phyloP scores from a whole-genome alignment of 2,329 filamentous ascomycete species.

The Sporothrix humicola region DNA sequence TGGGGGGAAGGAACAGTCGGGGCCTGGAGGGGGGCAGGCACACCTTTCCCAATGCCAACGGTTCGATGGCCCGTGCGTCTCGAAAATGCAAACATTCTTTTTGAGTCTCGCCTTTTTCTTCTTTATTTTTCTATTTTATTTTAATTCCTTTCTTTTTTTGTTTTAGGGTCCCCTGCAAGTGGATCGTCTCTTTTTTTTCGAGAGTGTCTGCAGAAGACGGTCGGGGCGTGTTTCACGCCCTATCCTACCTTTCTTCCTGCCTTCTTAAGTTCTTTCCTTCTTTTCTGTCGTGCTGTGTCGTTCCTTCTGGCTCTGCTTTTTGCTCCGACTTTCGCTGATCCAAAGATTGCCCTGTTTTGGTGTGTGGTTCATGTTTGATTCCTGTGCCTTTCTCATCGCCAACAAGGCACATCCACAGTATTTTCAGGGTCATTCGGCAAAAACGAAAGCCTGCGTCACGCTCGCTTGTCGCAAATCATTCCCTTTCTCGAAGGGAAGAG shows the following conservation, averaged over 20 bases:
- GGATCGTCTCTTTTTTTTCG: conserved; percentile 24
- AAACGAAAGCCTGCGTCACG: conserved; percentile 4
- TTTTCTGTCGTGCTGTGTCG: background rate
- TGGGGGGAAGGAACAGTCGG: background rate
- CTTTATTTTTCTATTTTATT: conserved; percentile 1
- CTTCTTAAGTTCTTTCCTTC: background rate
- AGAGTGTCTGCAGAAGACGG: conserved; percentile 3
- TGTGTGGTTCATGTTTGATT: background rate
- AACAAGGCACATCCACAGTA: background rate
- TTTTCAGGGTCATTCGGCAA: background rate
- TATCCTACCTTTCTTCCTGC: background rate
- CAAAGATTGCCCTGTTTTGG: conserved; percentile 2
- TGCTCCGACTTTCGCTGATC: conserved; percentile 22
- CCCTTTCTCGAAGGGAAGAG: conserved; percentile 5
- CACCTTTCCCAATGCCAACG: conserved; percentile 31
- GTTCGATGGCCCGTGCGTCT: conserved; percentile 32
- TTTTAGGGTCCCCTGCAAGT: conserved; percentile 20
- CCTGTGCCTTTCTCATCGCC: background rate
- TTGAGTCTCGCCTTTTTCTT: background rate
- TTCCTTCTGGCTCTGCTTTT: background rate
- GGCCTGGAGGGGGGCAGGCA: background rate
- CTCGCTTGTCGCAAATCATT: conserved; percentile 21
- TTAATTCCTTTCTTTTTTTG: background rate
- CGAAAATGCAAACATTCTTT: conserved; percentile 27
- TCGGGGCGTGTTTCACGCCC: background rate